Conservation (phyloP, 768 basidiomycete genomes). For the Trametes cinnabarina region DNA sequence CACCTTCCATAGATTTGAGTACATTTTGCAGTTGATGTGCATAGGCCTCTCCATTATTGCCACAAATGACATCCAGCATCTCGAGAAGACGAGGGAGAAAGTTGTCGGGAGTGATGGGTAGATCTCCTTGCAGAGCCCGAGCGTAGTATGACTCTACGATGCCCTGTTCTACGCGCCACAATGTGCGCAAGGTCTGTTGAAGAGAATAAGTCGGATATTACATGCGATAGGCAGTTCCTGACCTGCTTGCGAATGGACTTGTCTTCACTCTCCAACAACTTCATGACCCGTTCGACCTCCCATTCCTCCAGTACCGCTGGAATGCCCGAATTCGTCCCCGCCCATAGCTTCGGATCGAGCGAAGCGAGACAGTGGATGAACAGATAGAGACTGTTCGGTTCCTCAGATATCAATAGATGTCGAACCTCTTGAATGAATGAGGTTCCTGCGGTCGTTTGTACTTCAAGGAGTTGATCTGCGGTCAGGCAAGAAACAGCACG, state of each 20-base stretch:
- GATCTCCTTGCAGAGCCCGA: slow-evolving; percentile 40
- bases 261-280: slow-evolving; percentile 61
- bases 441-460: slow-evolving; percentile 1
- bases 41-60: slow-evolving; percentile 57
- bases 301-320: slow-evolving; percentile 60
- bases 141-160: slow-evolving; percentile 59
- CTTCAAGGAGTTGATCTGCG: slow-evolving; percentile 4
- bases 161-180: slow-evolving; percentile 54
- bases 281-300: slow-evolving; percentile 75
- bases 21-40: slow-evolving; percentile 47
- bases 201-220: not conserved
- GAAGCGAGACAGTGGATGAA: slow-evolving; percentile 65
- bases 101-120: slow-evolving; percentile 38
- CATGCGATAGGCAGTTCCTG: slow-evolving; percentile 11
- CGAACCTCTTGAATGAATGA: slow-evolving; percentile 48
- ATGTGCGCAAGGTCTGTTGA: slow-evolving; percentile 56
- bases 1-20: slow-evolving; percentile 39
- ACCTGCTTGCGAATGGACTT: slow-evolving; percentile 58
- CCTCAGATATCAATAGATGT: slow-evolving; percentile 52
- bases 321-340: slow-evolving; percentile 52
- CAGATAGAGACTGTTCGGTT: slow-evolving; percentile 61
- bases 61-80: slow-evolving; percentile 45
- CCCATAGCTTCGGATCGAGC: slow-evolving; percentile 62
- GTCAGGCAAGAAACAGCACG: slow-evolving; percentile 7
- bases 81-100: slow-evolving; percentile 52